Base-by-base conservation (phyloP, 345 rosid genomes). In the Dimocarpus longan region DNA sequence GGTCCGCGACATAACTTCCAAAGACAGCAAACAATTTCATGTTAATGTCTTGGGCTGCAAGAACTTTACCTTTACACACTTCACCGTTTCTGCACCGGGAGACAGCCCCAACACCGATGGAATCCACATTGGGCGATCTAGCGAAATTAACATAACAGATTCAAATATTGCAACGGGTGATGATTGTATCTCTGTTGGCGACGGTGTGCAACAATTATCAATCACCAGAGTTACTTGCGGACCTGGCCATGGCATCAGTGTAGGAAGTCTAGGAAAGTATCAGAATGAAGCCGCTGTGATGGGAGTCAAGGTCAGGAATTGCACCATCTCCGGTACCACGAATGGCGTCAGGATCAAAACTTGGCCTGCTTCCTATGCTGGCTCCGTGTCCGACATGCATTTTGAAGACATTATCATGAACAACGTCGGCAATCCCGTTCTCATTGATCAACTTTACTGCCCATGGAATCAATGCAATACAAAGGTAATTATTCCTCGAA, bases 181-280 rank as follows among this genome's bases (percentile, higher is more conserved):
- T 24, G 97, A 92, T 44, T 91, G 94, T 39, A 66, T 91, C 77
- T 89, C 97, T 1, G 15, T 92, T 0, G 92, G 93, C 0, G 90
- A 89, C 8, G 94, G 92, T 15, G 81, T 76, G 74, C 46, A 66
- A 32, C 66, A 84, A 6, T n/a, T 90, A 8, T 37, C 11, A 3
- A 13, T 92, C 1, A 62, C 68, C 7, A 80, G 50, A 5, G 84
- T 91, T 1, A 75, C 57, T 1, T 92, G 94, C 21, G 94, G 97
- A 42, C 97, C 97, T 6, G 94, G 97, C 15, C 94, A 89, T 50
- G 97, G 97, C 15, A 83, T 92, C 48, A 91, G 93, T 24, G 46
- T 91, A 0, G 95, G 92, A 15, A 93, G 95, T 56, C 85, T 92
- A 0, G 97, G 97, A 56, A 84, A 70, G 73, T 83, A 69, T 71